phyloP scores from a whole-genome alignment of 2,329 filamentous ascomycete genomes.

The Ceratocystis papillata region DNA sequence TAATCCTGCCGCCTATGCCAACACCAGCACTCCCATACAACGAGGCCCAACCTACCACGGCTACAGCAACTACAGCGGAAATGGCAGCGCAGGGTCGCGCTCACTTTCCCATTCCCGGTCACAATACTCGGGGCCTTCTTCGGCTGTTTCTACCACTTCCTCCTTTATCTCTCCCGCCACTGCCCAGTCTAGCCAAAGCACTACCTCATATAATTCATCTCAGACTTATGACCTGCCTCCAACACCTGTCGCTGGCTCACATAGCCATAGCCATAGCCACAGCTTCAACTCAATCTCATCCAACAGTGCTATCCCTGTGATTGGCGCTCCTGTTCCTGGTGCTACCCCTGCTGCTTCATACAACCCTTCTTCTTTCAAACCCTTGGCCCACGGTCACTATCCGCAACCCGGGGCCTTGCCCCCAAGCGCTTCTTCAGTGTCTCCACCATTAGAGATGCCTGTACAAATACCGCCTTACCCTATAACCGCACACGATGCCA shows the following conservation, averaged over 20 bases:
- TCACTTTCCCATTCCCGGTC: constrained; percentile 22
- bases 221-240: constrained; percentile 2
- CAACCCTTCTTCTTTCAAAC: constrained; percentile 12
- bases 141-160: constrained; percentile 25
- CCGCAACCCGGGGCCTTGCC: constrained; percentile 20
- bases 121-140: constrained; percentile 15
- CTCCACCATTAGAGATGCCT: not conserved
- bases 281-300: constrained; percentile 10
- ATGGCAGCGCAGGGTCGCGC: constrained; percentile 27
- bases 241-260: not conserved
- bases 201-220: not conserved
- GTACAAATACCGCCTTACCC: constrained; percentile 13
- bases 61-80: constrained; percentile 37
- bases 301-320: constrained; percentile 5
- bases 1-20: constrained; percentile 50
- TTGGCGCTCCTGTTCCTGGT: constrained; percentile 13
- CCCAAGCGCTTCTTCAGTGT: not conserved
- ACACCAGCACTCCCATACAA: constrained; percentile 34
- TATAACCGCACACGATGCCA: constrained; percentile 8
- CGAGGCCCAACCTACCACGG: constrained; percentile 43
- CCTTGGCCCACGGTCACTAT: not conserved
- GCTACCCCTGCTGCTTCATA: constrained; percentile 15
- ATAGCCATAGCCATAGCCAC: constrained; percentile 18
- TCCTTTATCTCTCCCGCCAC: constrained; percentile 24
- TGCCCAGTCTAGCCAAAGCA: constrained; percentile 14